Percentiles rank a stretch among this genome's conserved stretches.
Conservation (phyloP, 1,139 yeast genomes). For the Geotrichum citri-aurantii region DNA sequence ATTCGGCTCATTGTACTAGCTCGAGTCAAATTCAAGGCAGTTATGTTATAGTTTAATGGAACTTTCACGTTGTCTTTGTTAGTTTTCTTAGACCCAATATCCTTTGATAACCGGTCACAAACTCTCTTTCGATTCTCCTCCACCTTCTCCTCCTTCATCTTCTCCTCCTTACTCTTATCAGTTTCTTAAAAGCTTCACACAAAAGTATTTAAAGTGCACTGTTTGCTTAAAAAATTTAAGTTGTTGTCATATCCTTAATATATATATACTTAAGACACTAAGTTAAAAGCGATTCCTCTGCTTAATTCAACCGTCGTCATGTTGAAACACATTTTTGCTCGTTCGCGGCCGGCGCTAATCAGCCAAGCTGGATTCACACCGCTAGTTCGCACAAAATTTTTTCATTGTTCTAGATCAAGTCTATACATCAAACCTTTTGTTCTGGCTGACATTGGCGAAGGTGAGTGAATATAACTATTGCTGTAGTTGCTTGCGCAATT, state of each 20-base stretch:
- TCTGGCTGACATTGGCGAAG: conserved; percentile 38
- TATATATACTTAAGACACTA: neutral
- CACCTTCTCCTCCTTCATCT: neutral
- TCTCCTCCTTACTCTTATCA: neutral
- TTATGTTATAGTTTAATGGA: too few relatives aligned
- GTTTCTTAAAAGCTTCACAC: neutral
- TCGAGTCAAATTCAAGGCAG: too few relatives aligned
- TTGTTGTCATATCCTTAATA: neutral
- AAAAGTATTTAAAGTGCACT: neutral
- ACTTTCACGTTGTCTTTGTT: neutral
- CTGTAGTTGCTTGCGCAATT: neutral
- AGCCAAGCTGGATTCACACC: neutral
- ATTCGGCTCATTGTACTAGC: too few relatives aligned
- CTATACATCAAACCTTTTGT: conserved; percentile 28
- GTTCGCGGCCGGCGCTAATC: neutral
- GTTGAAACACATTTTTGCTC: neutral
- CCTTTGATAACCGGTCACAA: neutral
- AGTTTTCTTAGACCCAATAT: neutral
- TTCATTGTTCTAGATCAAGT: conserved; percentile 6
- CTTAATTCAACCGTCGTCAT: neutral
- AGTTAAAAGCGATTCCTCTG: neutral
- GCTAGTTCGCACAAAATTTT: neutral
- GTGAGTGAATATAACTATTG: conserved; percentile 16
- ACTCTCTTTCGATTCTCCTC: neutral
- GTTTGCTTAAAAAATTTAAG: neutral